Evolutionary conservation across 768 basidiomycete genomes (phyloP).

Genomic region (Trametes gibbosa): DNA sequence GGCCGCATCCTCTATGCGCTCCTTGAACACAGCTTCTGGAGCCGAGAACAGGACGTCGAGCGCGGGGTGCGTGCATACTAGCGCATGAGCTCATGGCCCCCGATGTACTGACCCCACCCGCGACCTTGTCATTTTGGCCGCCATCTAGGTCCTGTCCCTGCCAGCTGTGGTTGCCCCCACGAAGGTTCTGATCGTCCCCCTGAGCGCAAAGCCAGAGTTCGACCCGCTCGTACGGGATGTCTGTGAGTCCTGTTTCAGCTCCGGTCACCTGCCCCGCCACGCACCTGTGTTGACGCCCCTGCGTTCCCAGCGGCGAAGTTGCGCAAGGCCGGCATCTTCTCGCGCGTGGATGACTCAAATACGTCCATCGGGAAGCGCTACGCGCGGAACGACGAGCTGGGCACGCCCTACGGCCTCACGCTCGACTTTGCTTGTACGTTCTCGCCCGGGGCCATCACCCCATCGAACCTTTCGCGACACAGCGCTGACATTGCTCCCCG

Average conservation of each 20-base stretch:
- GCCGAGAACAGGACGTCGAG: conserved; percentile 85
- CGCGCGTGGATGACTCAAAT: conserved; percentile 93
- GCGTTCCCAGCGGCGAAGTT: conserved; percentile 72
- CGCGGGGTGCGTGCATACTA: conserved; percentile 65
- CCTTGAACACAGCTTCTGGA: conserved; percentile 96
- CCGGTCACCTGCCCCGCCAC: conserved; percentile 12
- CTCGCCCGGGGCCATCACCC: conserved; percentile 1
- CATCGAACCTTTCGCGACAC: neutral
- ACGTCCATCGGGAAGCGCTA: conserved; percentile 96
- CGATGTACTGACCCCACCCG: conserved; percentile 13
- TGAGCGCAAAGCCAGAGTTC: conserved; percentile 84
- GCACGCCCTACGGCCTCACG: conserved; percentile 95
- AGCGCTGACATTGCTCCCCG: conserved; percentile 4
- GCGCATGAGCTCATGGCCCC: conserved; percentile 19
- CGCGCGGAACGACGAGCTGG: conserved; percentile 96
- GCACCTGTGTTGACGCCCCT: conserved; percentile 4
- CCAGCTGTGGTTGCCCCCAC: conserved; percentile 91
- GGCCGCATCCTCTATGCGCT: conserved; percentile 93
- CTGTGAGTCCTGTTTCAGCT: conserved; percentile 57
- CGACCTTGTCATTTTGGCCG: conserved; percentile 10
- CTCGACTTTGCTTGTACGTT: conserved; percentile 88
- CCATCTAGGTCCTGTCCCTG: conserved; percentile 77
- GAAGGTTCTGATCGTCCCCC: conserved; percentile 93
- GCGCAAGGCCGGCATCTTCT: conserved; percentile 85
- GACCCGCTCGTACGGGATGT: conserved; percentile 82